Conservation (phyloP, 2,329 filamentous ascomycete species). For the Monosporascus sp. region DNA sequence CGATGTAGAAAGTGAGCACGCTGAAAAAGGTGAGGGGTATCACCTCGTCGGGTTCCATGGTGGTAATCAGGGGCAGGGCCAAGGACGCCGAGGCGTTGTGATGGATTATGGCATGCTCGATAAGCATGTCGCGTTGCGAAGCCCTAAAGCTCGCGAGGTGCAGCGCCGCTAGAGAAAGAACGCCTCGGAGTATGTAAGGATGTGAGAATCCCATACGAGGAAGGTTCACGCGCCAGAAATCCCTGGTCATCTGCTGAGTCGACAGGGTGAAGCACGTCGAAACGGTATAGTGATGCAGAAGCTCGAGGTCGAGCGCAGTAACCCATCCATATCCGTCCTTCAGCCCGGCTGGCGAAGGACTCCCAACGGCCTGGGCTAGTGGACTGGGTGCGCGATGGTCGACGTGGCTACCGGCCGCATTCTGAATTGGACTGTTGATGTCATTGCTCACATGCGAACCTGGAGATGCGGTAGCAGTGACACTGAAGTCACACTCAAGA, state of each 20-base stretch:
- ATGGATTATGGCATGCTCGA: slow-evolving; percentile 30
- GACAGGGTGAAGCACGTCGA: slow-evolving; percentile 43
- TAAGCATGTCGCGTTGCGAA: slow-evolving; percentile 31
- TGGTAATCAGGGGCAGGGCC: slow-evolving; percentile 27
- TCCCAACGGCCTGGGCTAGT: background rate
- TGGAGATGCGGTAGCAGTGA: background rate
- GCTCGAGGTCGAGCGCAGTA: slow-evolving; percentile 38
- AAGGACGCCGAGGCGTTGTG: slow-evolving; percentile 27
- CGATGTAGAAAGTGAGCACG: slow-evolving; percentile 29
- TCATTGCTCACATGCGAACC: background rate
- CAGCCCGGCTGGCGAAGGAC: slow-evolving; percentile 10
- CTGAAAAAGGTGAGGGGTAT: slow-evolving; percentile 34
- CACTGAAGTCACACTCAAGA: slow-evolving; percentile 10
- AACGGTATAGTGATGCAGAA: slow-evolving; percentile 47
- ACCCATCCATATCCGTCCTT: slow-evolving; percentile 10
- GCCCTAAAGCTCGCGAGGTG: slow-evolving; percentile 39
- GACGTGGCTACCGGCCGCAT: too few species aligned
- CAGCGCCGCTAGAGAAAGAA: slow-evolving; percentile 43
- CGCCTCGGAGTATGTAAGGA: slow-evolving; percentile 41
- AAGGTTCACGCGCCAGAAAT: slow-evolving; percentile 41
- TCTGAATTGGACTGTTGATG: too few species aligned
- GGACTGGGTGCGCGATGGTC: too few species aligned
- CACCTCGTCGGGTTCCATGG: slow-evolving; percentile 27
- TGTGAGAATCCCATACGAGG: slow-evolving; percentile 40
- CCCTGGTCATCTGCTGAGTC: slow-evolving; percentile 32